Conservation (phyloP, 352 stramenopile species). For the Nothophytophthora sp. region DNA sequence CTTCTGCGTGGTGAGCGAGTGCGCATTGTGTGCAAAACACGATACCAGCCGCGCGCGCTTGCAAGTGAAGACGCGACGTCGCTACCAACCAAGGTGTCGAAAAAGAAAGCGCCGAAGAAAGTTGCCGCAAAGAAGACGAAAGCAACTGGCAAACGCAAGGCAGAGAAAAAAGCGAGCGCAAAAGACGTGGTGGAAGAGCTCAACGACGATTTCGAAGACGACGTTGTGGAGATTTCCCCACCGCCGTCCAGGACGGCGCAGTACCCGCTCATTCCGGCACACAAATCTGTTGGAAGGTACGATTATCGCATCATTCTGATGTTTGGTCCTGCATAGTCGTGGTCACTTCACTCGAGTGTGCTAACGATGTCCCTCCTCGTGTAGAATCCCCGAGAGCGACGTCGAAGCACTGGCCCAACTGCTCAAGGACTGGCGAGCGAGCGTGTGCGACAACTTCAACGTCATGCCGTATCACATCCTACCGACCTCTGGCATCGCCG, state of each 20-base stretch:
- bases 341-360: too few species aligned
- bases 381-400: constrained; percentile 68
- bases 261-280: constrained; percentile 57
- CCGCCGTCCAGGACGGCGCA: constrained; percentile 21
- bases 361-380: background rate
- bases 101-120: constrained; percentile 42
- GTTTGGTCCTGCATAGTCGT: too few species aligned
- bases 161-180: constrained; percentile 32
- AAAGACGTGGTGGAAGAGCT: constrained; percentile 58
- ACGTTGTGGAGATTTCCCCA: constrained; percentile 53
- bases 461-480: constrained; percentile 90
- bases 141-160: constrained; percentile 23
- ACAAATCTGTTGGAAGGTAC: constrained; percentile 52
- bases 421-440: constrained; percentile 87
- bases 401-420: constrained; percentile 76
- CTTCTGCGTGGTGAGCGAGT: constrained; percentile 70
- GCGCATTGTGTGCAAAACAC: constrained; percentile 81
- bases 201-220: constrained; percentile 62
- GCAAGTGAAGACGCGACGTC: constrained; percentile 17
- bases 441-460: constrained; percentile 84
- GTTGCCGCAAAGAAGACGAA: constrained; percentile 33
- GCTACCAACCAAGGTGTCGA: constrained; percentile 18
- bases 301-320: too few species aligned
- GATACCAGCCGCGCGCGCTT: constrained; percentile 36
- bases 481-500: constrained; percentile 73